Evolutionary conservation across 768 basidiomycete genomes (phyloP).

Genomic region (Leccinum rimulosum): DNA sequence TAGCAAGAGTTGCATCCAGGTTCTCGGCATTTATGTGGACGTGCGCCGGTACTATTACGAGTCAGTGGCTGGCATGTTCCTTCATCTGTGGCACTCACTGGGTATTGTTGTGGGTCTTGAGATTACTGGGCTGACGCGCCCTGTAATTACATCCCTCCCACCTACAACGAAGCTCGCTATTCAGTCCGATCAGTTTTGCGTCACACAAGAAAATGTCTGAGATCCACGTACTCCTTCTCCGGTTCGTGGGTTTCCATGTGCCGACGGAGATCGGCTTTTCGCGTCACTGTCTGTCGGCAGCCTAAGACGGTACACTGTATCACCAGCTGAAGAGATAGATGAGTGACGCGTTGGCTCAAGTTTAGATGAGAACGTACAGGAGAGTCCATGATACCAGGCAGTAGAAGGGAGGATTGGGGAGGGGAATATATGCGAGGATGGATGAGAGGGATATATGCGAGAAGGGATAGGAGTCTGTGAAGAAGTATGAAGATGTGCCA

Average conservation of each 20-base stretch:
- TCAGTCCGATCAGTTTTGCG: neutral
- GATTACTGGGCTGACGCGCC: slow-evolving; percentile 27
- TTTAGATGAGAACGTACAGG: neutral
- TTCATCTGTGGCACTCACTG: slow-evolving; percentile 24
- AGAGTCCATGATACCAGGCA: neutral
- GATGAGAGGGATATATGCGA: too few species aligned
- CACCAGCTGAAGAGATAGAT: neutral
- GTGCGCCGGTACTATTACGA: slow-evolving; percentile 13
- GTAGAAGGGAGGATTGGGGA: neutral
- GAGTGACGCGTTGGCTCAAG: neutral
- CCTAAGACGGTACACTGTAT: slow-evolving; percentile 1
- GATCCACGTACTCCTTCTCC: slow-evolving; percentile 21
- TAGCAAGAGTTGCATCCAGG: slow-evolving; percentile 11
- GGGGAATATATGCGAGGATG: too few species aligned
- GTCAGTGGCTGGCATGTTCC: neutral
- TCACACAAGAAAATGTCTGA: neutral
- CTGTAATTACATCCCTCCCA: slow-evolving; percentile 16
- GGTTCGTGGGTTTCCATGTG: slow-evolving; percentile 27
- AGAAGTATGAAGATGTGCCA: too few species aligned
- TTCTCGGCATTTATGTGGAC: slow-evolving; percentile 16
- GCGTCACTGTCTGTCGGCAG: slow-evolving; percentile 18
- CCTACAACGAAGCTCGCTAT: slow-evolving; percentile 25
- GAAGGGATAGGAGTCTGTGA: too few species aligned
- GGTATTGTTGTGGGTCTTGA: slow-evolving; percentile 24
- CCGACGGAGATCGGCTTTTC: slow-evolving; percentile 26